A percentile compares a stretch with the other conserved stretches of the same genome.
Evolutionary conservation across 108 stramenopile genomes (phyloP).

Genomic region (Cyclotella distinguenda): DNA sequence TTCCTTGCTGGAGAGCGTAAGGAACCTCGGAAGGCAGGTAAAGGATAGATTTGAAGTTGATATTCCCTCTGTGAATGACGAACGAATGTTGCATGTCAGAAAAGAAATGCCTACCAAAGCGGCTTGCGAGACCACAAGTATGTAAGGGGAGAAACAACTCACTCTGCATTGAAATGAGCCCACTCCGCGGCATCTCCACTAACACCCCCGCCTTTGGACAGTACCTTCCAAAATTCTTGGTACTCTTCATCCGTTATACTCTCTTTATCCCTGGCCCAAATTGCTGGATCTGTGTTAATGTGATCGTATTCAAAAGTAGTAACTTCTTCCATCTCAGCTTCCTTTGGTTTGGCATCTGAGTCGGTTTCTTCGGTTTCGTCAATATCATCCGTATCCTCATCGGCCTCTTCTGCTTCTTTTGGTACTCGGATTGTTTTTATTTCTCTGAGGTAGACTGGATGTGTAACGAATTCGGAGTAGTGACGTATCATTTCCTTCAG

Average conservation of each 20-base stretch:
- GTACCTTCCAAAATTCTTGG: slow-evolving; percentile 87
- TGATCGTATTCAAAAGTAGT: slow-evolving; percentile 90
- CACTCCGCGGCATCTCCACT: slow-evolving; percentile 79
- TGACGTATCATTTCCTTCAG: slow-evolving; percentile 86
- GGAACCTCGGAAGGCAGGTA: slow-evolving; percentile 89
- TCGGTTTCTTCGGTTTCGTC: slow-evolving; percentile 29
- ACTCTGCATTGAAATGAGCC: slow-evolving; percentile 99
- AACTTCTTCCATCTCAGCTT: slow-evolving; percentile 84
- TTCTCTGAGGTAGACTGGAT: slow-evolving; percentile 93
- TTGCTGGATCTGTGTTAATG: slow-evolving; percentile 93
- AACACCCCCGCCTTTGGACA: slow-evolving; percentile 78
- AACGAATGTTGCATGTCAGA: not conserved
- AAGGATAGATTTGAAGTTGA: slow-evolving; percentile 98
- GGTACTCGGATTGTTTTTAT: slow-evolving; percentile 74
- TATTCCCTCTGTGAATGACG: slow-evolving; percentile 90
- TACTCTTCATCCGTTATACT: slow-evolving; percentile 98
- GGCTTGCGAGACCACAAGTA: too few relatives aligned
- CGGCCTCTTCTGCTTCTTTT: slow-evolving; percentile 76
- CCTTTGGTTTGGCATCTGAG: slow-evolving; percentile 44
- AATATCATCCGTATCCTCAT: slow-evolving; percentile 32
- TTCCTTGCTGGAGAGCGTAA: slow-evolving; percentile 46
- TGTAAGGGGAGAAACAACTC: slow-evolving; percentile 18
- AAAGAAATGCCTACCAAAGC: not conserved
- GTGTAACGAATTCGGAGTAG: slow-evolving; percentile 99
- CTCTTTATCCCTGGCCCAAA: slow-evolving; percentile 97